Evolutionary conservation across 805 yeast genomes (phyloP).

Genomic region (Kazachstania psychrophila): DNA sequence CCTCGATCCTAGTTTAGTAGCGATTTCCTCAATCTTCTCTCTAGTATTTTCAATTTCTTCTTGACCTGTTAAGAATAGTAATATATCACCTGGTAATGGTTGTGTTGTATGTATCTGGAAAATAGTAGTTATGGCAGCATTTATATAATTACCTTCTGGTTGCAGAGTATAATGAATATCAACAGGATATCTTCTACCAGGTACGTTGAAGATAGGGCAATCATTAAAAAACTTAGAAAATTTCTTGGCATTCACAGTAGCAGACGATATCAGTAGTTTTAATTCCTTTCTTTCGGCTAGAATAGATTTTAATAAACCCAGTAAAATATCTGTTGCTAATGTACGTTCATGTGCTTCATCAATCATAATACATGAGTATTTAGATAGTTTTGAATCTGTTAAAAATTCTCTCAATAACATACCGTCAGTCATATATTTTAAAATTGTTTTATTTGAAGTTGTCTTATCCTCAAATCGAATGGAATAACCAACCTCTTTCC

Average conservation of each 20-base stretch:
- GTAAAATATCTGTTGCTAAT: slow-evolving; percentile 73
- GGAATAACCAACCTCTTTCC: slow-evolving; percentile 80
- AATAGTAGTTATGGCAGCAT: slow-evolving; percentile 80
- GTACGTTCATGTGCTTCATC: slow-evolving; percentile 98
- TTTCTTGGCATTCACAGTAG: slow-evolving; percentile 85
- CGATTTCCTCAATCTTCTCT: slow-evolving; percentile 59
- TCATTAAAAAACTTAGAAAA: slow-evolving; percentile 72
- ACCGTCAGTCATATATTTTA: slow-evolving; percentile 95
- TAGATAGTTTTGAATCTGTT: slow-evolving; percentile 57
- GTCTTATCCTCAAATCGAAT: slow-evolving; percentile 81
- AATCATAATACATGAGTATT: slow-evolving; percentile 77
- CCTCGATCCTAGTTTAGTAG: slow-evolving; percentile 48
- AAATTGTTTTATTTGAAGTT: slow-evolving; percentile 45
- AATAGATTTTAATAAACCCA: slow-evolving; percentile 72
- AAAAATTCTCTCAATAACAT: slow-evolving; percentile 81
- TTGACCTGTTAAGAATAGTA: slow-evolving; percentile 91
- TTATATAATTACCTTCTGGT: slow-evolving; percentile 86
- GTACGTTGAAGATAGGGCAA: slow-evolving; percentile 83
- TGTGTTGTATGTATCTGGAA: slow-evolving; percentile 69
- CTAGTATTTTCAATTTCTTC: slow-evolving; percentile 86
- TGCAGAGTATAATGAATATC: slow-evolving; percentile 72
- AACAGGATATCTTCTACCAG: slow-evolving; percentile 91
- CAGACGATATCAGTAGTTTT: slow-evolving; percentile 76
- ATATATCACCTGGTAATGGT: slow-evolving; percentile 65
- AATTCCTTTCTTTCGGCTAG: slow-evolving; percentile 56